These are phyloP conservation scores for Leccinum variicolor DNA, from an alignment of 768 basidiomycete genomes.

Conservation along the genomic window DNA sequence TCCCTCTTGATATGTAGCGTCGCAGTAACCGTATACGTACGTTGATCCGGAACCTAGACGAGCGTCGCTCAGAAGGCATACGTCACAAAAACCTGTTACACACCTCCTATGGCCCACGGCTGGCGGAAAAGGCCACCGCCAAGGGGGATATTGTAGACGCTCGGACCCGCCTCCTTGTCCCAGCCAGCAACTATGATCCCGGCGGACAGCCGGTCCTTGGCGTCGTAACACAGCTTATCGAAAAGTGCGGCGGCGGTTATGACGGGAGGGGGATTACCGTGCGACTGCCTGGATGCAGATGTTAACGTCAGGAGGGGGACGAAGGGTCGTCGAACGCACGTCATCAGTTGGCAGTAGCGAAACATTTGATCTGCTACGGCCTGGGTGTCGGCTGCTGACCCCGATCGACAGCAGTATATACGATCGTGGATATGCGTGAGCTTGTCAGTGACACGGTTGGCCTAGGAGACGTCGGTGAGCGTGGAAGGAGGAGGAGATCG, in stretches of 20 bases:
- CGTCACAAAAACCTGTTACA: conserved; percentile 16
- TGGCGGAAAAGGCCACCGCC: conserved; percentile 97
- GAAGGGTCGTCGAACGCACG: conserved; percentile 40
- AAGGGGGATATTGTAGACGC: conserved; percentile 95
- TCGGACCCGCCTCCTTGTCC: conserved; percentile 88
- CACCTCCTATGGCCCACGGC: conserved; percentile 98
- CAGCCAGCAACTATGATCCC: conserved; percentile 99
- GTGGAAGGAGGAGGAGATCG: neutral
- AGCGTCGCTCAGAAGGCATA: neutral
- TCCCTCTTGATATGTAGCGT: conserved; percentile 93
- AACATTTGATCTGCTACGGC: conserved; percentile 92
- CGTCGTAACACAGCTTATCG: conserved; percentile 86
- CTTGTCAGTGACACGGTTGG: conserved; percentile 98
- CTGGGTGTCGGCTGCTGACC: conserved; percentile 97
- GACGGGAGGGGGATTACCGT: conserved; percentile 71
- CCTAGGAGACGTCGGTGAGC: conserved; percentile 45
- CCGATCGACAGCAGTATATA: conserved; percentile 98
- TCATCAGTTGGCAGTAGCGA: conserved; percentile 72
- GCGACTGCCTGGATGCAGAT: conserved; percentile 42
- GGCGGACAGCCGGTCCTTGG: conserved; percentile 85
- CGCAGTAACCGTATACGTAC: conserved; percentile 98
- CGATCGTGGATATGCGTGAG: conserved; percentile 95
- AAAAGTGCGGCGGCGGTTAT: conserved; percentile 79
- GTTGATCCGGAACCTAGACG: conserved; percentile 85
- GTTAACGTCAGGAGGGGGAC: neutral